A percentile compares a stretch with the other conserved stretches of the same genome.
phyloP scores from a whole-genome alignment of 495 filamentous ascomycete genomes.

The Neurospora sp. region DNA sequence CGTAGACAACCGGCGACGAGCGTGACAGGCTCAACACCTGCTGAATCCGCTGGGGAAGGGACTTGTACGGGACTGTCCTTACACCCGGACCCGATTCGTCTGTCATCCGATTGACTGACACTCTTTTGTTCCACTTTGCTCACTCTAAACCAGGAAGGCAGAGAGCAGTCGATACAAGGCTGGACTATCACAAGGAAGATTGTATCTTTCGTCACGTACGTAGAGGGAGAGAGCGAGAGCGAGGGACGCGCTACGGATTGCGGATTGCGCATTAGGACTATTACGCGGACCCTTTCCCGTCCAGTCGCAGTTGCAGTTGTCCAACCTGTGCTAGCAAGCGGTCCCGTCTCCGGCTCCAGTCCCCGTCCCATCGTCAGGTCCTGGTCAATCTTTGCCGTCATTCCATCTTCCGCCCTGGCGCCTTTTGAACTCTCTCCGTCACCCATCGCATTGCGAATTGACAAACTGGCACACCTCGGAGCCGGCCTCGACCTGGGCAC shows the following conservation, averaged over 20 bases:
- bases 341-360: background rate
- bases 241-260: background rate
- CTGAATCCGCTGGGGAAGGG: background rate
- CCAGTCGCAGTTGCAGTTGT: background rate
- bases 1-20: background rate
- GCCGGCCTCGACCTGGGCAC: constrained; percentile 3
- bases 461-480: background rate
- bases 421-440: background rate
- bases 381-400: background rate
- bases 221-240: background rate
- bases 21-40: background rate
- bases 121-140: background rate
- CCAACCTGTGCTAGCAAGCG: background rate
- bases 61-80: background rate
- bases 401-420: background rate
- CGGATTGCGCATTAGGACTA: background rate
- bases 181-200: background rate
- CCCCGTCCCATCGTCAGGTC: background rate
- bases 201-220: background rate
- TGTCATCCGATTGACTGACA: background rate
- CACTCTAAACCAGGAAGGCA: background rate
- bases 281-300: background rate
- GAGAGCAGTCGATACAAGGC: background rate
- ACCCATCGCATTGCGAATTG: background rate
- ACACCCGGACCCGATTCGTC: background rate